Conservation (phyloP, 139 green algal species). For the Nannochloris sp. region DNA sequence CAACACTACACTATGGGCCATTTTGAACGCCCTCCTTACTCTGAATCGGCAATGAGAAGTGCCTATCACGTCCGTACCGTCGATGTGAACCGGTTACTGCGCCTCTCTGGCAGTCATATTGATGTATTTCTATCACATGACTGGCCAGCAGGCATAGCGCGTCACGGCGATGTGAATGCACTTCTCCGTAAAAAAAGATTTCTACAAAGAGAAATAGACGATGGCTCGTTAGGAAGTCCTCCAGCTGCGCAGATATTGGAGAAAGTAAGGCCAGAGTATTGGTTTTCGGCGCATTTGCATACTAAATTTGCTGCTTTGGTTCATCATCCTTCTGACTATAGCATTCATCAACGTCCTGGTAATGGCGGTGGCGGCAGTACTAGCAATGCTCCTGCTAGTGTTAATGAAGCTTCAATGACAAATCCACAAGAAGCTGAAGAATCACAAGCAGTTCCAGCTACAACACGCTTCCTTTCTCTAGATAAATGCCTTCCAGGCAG, state of each 20-base stretch:
- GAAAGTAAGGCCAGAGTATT: constrained; percentile 75
- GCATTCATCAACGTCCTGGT: not conserved
- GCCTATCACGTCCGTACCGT: constrained; percentile 81
- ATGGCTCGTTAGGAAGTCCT: constrained; percentile 61
- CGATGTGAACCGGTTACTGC: constrained; percentile 76
- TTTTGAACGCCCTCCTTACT: constrained; percentile 81
- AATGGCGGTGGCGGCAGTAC: not conserved
- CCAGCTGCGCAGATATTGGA: constrained; percentile 56
- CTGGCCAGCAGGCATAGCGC: constrained; percentile 83
- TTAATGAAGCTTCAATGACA: constrained; percentile 10
- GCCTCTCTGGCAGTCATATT: constrained; percentile 49
- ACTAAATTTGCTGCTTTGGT: constrained; percentile 89
- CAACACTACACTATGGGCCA: constrained; percentile 73
- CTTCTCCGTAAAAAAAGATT: constrained; percentile 83
- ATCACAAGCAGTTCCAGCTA: not conserved
- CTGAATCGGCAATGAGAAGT: constrained; percentile 55
- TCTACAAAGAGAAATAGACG: constrained; percentile 65
- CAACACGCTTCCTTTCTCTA: constrained; percentile 87
- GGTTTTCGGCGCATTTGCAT: constrained; percentile 95
- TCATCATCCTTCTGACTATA: constrained; percentile 43
- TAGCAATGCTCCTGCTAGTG: not conserved
- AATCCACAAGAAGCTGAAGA: not conserved
- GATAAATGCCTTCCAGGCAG: constrained; percentile 94
- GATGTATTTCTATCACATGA: constrained; percentile 96
- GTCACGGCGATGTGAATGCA: constrained; percentile 63